Percentiles rank a stretch among this genome's conserved stretches.
Conservation (phyloP, 2,329 filamentous ascomycete species). For the Ophiostoma sp. region DNA sequence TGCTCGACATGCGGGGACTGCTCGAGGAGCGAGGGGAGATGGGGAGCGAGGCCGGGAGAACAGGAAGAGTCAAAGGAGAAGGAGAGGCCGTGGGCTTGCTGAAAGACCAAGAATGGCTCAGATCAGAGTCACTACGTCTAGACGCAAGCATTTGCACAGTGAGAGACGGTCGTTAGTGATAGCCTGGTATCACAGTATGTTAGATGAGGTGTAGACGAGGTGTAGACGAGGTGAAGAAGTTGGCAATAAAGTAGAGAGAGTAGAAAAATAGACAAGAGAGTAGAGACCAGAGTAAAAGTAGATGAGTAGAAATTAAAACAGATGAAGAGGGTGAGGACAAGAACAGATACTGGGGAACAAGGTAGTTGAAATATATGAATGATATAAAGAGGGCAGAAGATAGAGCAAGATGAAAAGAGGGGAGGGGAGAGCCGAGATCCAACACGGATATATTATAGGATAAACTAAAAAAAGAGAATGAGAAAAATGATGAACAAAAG, state of each 20-base stretch:
- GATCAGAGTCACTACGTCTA: conserved; percentile 49
- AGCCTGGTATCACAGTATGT: neutral
- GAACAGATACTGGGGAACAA: conserved; percentile 9
- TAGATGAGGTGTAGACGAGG: neutral
- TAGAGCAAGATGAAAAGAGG: neutral
- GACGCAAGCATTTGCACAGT: conserved; percentile 51
- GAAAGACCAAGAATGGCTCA: conserved; percentile 49
- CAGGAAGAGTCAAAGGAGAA: conserved; percentile 37
- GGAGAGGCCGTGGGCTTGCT: conserved; percentile 46
- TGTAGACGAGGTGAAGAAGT: neutral
- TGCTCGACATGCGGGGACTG: conserved; percentile 53
- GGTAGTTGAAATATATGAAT: conserved; percentile 10
- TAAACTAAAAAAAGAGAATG: neutral
- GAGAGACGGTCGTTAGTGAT: conserved; percentile 29
- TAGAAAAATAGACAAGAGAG: neutral
- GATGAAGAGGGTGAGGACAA: conserved; percentile 7
- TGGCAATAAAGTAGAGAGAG: neutral
- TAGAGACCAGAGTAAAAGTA: neutral
- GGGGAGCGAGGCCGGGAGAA: conserved; percentile 40
- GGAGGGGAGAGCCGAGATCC: neutral
- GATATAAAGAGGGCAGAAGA: neutral
- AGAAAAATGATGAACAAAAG: neutral
- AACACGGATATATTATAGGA: conserved; percentile 1
- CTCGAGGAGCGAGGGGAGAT: conserved; percentile 7
- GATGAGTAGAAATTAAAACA: conserved; percentile 4